Evolutionary conservation across 2,329 filamentous ascomycete species (phyloP).

Genomic region (Talaromyces sp.): DNA sequence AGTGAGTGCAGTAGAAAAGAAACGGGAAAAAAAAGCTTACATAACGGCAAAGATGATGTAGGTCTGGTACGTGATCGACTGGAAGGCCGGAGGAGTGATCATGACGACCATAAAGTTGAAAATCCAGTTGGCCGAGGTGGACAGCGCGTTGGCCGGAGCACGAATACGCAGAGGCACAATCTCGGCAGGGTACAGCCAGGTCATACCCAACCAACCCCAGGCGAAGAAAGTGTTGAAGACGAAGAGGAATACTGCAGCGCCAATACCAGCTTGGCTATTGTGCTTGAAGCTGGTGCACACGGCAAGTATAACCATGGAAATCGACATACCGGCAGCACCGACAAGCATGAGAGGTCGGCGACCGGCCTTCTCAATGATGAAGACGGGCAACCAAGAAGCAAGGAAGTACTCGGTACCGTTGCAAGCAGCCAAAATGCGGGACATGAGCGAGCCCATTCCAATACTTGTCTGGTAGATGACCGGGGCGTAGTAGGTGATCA

Average conservation of each 20-base stretch:
- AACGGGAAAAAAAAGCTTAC: conserved; percentile 24
- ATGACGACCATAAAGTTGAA: conserved; percentile 63
- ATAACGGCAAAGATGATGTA: conserved; percentile 55
- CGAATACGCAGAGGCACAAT: conserved; percentile 44
- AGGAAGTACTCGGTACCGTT: conserved; percentile 52
- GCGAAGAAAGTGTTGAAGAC: conserved; percentile 60
- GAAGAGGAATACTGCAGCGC: conserved; percentile 52
- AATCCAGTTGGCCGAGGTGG: conserved; percentile 57
- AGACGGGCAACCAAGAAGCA: conserved; percentile 46
- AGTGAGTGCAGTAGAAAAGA: background rate
- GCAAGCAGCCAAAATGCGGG: conserved; percentile 47
- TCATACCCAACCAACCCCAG: conserved; percentile 56
- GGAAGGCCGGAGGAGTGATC: conserved; percentile 58
- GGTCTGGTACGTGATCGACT: conserved; percentile 50
- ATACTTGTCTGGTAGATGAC: conserved; percentile 39
- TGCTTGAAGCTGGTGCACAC: conserved; percentile 32
- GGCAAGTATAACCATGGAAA: conserved; percentile 59
- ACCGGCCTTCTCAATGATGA: conserved; percentile 46
- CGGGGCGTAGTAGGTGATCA: conserved; percentile 43
- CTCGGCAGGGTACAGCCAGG: conserved; percentile 59
- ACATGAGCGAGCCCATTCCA: conserved; percentile 33
- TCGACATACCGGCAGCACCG: conserved; percentile 58
- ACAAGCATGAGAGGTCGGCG: conserved; percentile 67
- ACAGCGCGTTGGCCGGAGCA: conserved; percentile 59
- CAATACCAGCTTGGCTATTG: conserved; percentile 35